These are phyloP conservation scores for Entelexis sorbosivorans DNA, from an alignment of 1,139 yeast genomes.

Conservation along the genomic window DNA sequence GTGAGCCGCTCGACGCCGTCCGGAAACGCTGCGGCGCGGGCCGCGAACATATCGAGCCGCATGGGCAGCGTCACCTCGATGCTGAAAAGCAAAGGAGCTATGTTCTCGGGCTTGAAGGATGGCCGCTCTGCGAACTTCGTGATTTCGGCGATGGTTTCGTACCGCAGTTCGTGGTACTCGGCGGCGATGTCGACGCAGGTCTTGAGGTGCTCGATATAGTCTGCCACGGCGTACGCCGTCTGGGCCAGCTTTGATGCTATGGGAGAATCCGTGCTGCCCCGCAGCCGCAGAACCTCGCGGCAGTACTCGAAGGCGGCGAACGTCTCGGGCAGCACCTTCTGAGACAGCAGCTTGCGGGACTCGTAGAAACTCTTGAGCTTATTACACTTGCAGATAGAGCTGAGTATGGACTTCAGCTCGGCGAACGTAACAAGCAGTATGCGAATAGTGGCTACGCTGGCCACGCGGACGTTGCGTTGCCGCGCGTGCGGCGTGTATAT, in stretches of 20 bases:
- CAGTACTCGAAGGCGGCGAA: conserved; percentile 10
- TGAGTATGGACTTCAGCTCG: not conserved
- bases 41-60: conserved; percentile 10
- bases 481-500: not conserved
- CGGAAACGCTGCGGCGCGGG: conserved; percentile 3
- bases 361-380: conserved; percentile 5
- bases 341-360: conserved; percentile 1
- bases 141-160: conserved; percentile 9
- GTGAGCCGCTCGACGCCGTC: conserved; percentile 3
- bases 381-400: not conserved
- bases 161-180: conserved; percentile 13
- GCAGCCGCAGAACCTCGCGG: conserved; percentile 2
- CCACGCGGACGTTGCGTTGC: conserved; percentile 4
- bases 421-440: conserved; percentile 6
- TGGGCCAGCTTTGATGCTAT: conserved; percentile 11
- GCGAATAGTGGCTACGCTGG: conserved; percentile 12
- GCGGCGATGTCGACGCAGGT: conserved; percentile 1
- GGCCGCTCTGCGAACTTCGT: not conserved
- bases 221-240: conserved; percentile 10
- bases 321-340: conserved; percentile 8
- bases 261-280: conserved; percentile 15
- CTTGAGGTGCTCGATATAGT: conserved; percentile 4
- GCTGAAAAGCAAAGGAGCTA: conserved; percentile 9
- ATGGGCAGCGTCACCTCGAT: conserved; percentile 9
- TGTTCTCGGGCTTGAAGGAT: not conserved